These are phyloP conservation scores for Malassezia equina DNA, from an alignment of 1,284 basidiomycete species.

Conservation along the genomic window DNA sequence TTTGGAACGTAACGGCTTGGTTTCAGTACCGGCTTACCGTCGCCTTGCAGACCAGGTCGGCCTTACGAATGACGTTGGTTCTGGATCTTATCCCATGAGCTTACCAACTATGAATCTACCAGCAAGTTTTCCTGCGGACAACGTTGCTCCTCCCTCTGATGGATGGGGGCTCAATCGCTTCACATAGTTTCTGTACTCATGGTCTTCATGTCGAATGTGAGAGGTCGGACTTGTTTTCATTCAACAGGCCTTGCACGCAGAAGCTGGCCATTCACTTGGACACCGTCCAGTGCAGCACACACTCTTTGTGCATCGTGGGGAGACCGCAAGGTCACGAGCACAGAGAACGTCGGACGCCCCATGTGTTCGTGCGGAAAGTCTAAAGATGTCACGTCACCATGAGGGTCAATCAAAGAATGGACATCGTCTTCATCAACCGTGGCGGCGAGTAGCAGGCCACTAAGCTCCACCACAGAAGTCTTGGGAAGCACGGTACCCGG, in stretches of 20 bases:
- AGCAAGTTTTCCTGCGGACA: not conserved
- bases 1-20: constrained; percentile 31
- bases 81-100: not conserved
- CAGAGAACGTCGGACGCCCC: not conserved
- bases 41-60: constrained; percentile 87
- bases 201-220: not conserved
- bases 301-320: not conserved
- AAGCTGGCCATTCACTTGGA: not conserved
- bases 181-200: not conserved
- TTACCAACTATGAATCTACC: not conserved
- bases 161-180: not conserved
- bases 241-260: not conserved
- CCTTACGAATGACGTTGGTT: constrained; percentile 47
- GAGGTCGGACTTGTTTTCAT: not conserved
- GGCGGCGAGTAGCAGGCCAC: constrained; percentile 18
- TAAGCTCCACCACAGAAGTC: constrained; percentile 15
- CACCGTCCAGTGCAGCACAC: not conserved
- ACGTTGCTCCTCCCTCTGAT: not conserved
- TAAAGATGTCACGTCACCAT: constrained; percentile 6
- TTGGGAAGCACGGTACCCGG: not conserved
- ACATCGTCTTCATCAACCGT: constrained; percentile 24
- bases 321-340: not conserved
- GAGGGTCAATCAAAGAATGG: constrained; percentile 13
- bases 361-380: not conserved
- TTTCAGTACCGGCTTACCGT: constrained; percentile 58